A percentile compares a stretch with the other conserved stretches of the same genome.
phyloP scores from a whole-genome alignment of 2,329 filamentous ascomycete species.

The Bretziella fagacearum region DNA sequence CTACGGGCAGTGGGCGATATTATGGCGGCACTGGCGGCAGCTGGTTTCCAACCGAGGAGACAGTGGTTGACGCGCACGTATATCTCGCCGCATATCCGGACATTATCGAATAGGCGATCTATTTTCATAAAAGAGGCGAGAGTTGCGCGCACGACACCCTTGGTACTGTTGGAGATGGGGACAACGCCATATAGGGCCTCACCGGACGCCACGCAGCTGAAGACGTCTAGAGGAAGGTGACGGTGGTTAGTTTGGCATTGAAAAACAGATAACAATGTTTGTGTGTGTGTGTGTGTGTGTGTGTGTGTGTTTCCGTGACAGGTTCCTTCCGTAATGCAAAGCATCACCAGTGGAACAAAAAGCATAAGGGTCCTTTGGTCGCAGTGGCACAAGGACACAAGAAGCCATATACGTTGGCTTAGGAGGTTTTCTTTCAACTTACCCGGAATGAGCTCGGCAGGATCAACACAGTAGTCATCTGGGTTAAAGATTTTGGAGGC shows the following conservation, averaged over 20 bases:
- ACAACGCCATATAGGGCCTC: slow-evolving; percentile 58
- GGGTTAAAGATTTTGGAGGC: slow-evolving; percentile 31
- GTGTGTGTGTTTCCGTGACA: not conserved
- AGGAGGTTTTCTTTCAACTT: slow-evolving; percentile 16
- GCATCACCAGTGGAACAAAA: not conserved
- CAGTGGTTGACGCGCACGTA: slow-evolving; percentile 84
- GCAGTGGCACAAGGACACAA: no score
- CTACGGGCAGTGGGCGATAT: not conserved
- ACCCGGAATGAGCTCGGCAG: slow-evolving; percentile 35
- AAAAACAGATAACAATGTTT: not conserved
- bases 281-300: not conserved
- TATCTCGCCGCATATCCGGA: slow-evolving; percentile 65
- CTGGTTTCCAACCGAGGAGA: slow-evolving; percentile 42
- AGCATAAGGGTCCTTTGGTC: no score
- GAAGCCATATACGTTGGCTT: no score
- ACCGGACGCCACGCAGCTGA: slow-evolving; percentile 55
- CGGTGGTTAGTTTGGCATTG: not conserved
- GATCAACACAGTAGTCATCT: slow-evolving; percentile 30
- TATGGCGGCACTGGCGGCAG: slow-evolving; percentile 13
- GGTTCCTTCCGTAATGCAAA: not conserved
- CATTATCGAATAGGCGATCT: slow-evolving; percentile 41
- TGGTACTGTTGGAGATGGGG: slow-evolving; percentile 91
- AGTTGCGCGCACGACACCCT: slow-evolving; percentile 80
- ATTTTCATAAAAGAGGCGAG: slow-evolving; percentile 77
- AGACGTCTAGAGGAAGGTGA: slow-evolving; percentile 44